phyloP scores from a whole-genome alignment of 805 yeast genomes.

The Lipomyces anomalus region DNA sequence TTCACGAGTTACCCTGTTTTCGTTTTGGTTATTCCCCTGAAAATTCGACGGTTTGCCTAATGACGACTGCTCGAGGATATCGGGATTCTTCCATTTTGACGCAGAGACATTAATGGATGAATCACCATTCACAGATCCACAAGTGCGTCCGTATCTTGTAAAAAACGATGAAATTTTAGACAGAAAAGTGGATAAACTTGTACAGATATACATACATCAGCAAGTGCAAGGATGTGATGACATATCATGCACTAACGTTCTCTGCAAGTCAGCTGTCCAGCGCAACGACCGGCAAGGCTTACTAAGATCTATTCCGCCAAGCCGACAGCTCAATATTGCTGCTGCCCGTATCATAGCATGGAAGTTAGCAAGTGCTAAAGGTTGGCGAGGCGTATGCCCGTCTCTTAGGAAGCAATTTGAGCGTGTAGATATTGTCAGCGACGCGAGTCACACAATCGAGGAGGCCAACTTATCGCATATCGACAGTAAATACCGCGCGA shows the following conservation, averaged over 20 bases:
- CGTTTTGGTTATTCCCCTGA: too few relatives aligned
- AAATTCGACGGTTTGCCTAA: too few relatives aligned
- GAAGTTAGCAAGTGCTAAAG: constrained; percentile 5
- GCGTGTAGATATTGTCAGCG: neutral
- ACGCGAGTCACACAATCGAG: neutral
- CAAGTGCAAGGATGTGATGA: constrained; percentile 5
- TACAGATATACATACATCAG: constrained; percentile 3
- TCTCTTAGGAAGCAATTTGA: too few relatives aligned
- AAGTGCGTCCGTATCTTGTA: too few relatives aligned
- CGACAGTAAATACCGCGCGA: neutral
- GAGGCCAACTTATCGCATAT: neutral
- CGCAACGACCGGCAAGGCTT: neutral
- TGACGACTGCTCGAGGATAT: too few relatives aligned
- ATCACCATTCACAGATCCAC: too few relatives aligned
- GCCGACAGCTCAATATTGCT: neutral
- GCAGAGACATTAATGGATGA: too few relatives aligned
- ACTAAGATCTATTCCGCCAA: neutral
- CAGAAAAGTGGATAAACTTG: neutral
- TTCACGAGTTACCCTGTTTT: too few relatives aligned
- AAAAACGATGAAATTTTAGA: too few relatives aligned
- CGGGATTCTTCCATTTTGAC: too few relatives aligned
- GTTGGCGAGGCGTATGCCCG: constrained; percentile 4
- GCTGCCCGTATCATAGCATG: constrained; percentile 14
- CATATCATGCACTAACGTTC: constrained; percentile 2
- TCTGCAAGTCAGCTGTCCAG: constrained; percentile 11